A percentile compares a stretch with the other conserved stretches of the same genome.
Conservation (phyloP, 495 filamentous ascomycete genomes). For the Trichoderma asperelloides region DNA sequence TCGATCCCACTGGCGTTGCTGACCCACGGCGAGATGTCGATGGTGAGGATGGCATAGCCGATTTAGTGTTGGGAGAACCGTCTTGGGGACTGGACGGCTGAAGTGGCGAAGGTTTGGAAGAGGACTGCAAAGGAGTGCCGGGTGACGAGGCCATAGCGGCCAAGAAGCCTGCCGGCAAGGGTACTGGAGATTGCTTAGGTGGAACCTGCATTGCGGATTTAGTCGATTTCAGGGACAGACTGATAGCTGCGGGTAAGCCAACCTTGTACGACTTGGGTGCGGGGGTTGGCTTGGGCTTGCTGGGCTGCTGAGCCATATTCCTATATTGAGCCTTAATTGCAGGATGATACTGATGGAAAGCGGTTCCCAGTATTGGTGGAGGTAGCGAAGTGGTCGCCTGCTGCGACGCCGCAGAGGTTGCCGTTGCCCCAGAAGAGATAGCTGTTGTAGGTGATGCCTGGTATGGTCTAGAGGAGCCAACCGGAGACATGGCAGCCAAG, state of each 20-base stretch:
- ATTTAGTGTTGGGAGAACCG: neutral
- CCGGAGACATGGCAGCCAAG: neutral
- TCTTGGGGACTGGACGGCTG: neutral
- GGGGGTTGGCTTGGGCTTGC: conserved; percentile 7
- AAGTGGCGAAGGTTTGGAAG: neutral
- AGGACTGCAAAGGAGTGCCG: neutral
- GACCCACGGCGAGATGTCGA: neutral
- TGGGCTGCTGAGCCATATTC: neutral
- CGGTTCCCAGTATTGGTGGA: neutral
- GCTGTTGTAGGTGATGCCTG: neutral
- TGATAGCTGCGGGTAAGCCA: neutral
- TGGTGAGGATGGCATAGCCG: neutral
- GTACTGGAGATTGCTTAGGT: conserved; percentile 9
- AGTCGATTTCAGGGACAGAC: neutral
- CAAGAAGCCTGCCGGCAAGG: conserved; percentile 9
- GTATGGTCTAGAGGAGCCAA: neutral
- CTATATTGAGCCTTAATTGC: conserved; percentile 1
- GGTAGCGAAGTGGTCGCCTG: neutral
- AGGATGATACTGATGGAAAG: neutral
- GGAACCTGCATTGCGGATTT: conserved; percentile 8
- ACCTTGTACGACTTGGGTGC: conserved; percentile 9
- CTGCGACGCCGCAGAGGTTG: neutral
- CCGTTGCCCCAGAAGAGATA: neutral
- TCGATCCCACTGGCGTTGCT: neutral
- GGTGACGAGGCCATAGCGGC: conserved; percentile 9